A percentile compares a stretch with the other conserved stretches of the same genome.
Conservation (phyloP, 2,329 filamentous ascomycete genomes). For the Ophiocordyceps robertsii region DNA sequence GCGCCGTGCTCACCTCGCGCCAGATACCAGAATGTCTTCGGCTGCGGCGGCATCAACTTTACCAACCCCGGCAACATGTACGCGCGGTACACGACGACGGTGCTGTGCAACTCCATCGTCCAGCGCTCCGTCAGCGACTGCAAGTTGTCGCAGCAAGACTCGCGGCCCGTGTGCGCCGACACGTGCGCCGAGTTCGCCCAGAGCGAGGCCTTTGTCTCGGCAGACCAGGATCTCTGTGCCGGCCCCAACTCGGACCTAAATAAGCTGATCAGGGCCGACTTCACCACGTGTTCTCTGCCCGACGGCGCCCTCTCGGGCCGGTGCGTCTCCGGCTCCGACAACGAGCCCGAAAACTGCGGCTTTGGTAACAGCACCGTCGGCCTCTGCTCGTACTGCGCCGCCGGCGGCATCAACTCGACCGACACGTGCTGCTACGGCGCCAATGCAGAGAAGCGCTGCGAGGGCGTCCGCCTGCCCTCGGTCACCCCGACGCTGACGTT, state of each 20-base stretch:
- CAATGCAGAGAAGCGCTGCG: constrained; percentile 59
- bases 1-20: not conserved
- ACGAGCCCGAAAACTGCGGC: constrained; percentile 81
- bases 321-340: constrained; percentile 65
- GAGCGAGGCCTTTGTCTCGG: constrained; percentile 75
- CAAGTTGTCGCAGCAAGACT: constrained; percentile 45
- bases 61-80: constrained; percentile 72
- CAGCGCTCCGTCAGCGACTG: constrained; percentile 73
- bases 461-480: constrained; percentile 63
- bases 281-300: constrained; percentile 76
- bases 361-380: constrained; percentile 59
- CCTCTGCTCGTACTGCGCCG: constrained; percentile 75
- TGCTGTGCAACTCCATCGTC: constrained; percentile 86
- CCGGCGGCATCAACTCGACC: constrained; percentile 77
- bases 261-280: constrained; percentile 77
- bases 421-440: constrained; percentile 89
- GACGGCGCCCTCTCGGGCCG: constrained; percentile 60
- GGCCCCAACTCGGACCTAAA: constrained; percentile 51
- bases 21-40: constrained; percentile 72
- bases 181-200: constrained; percentile 78
- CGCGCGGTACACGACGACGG: constrained; percentile 82
- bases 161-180: constrained; percentile 73
- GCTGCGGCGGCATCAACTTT: constrained; percentile 65
- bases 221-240: constrained; percentile 60
- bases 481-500: constrained; percentile 58